Conservation (phyloP, 306 rosid genomes). For the Gleditsia sinensis region DNA sequence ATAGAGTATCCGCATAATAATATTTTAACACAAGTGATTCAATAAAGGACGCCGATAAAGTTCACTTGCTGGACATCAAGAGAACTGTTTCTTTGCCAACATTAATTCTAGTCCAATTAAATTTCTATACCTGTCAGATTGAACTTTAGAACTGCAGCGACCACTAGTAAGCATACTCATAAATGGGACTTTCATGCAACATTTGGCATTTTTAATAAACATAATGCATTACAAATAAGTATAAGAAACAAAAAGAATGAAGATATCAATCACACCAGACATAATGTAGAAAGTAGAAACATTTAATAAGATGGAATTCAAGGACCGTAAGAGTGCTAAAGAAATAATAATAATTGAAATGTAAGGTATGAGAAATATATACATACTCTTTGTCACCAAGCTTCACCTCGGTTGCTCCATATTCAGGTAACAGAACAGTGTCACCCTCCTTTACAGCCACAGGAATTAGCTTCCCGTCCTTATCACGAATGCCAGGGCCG, state of each 20-base stretch:
- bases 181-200: neutral
- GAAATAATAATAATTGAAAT: neutral
- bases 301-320: neutral
- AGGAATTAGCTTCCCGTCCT: conserved; percentile 63
- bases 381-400: conserved; percentile 74
- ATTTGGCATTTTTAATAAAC: neutral
- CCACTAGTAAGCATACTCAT: neutral
- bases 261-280: neutral
- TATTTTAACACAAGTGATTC: neutral
- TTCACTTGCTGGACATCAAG: neutral
- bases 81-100: neutral
- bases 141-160: neutral
- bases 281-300: neutral
- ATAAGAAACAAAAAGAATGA: neutral
- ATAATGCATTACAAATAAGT: neutral
- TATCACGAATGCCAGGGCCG: conserved; percentile 63
- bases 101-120: neutral
- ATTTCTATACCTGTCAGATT: neutral
- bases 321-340: neutral
- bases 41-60: neutral
- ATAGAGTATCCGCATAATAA: neutral
- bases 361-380: neutral
- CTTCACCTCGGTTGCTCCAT: conserved; percentile 77
- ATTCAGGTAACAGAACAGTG: conserved; percentile 75
- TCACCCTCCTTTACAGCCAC: conserved; percentile 72